Percentiles rank a stretch among this genome's conserved stretches.
These are phyloP conservation scores for Aegilops speltoides DNA, from an alignment of 176 grass and related monocot species.

Conservation along the genomic window DNA sequence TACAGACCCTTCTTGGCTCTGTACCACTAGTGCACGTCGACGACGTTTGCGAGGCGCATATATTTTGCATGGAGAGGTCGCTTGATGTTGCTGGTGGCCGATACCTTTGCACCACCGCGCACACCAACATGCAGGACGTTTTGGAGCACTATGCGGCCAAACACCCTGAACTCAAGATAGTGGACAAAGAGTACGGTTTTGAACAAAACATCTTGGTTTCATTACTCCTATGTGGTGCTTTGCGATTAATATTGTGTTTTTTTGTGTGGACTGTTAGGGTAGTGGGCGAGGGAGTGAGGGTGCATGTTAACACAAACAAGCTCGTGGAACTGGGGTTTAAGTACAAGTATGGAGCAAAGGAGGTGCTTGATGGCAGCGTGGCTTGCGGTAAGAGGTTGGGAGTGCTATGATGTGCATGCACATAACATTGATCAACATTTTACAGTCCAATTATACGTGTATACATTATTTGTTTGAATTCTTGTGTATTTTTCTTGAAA, in stretches of 20 bases:
- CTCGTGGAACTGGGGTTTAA: conserved; percentile 48
- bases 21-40: conserved; percentile 49
- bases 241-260: too few species aligned
- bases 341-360: conserved; percentile 31
- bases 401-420: not conserved
- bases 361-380: conserved; percentile 32
- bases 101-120: conserved; percentile 22
- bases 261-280: not conserved
- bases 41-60: conserved; percentile 51
- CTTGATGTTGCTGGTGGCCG: conserved; percentile 29
- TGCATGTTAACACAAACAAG: conserved; percentile 28
- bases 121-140: conserved; percentile 20
- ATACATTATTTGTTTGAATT: not conserved
- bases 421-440: not conserved
- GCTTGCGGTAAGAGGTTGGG: conserved; percentile 42
- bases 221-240: not conserved
- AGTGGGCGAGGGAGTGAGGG: conserved; percentile 3
- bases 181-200: conserved; percentile 30
- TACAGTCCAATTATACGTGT: not conserved
- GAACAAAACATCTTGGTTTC: not conserved
- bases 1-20: conserved; percentile 36
- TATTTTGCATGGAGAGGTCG: conserved; percentile 41
- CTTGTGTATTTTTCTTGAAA: not conserved
- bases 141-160: not conserved
- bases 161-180: conserved; percentile 18